These are phyloP conservation scores for Pugionium dolabratum DNA, from an alignment of 345 rosid genomes.

Conservation along the genomic window DNA sequence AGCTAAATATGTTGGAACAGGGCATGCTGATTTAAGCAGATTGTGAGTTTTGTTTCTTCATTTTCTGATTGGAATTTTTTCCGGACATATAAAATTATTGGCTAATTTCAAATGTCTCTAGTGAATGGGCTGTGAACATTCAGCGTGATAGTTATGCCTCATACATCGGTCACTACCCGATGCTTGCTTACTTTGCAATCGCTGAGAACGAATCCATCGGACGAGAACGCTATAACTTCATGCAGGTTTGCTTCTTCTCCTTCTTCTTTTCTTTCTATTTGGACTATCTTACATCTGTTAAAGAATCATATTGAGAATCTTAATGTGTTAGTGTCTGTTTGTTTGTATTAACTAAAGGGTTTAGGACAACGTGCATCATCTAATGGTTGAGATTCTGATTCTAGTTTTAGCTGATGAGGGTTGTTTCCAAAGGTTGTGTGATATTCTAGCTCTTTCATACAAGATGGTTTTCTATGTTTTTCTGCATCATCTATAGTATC, in stretches of 20 bases:
- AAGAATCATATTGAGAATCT: not conserved
- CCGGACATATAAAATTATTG: too few relatives aligned
- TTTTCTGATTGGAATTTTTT: too few relatives aligned
- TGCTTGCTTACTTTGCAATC: conserved; percentile 80
- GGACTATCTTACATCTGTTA: not conserved
- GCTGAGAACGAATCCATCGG: conserved; percentile 94
- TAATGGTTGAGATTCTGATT: conserved; percentile 5
- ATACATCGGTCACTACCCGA: conserved; percentile 79
- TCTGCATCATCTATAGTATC: not conserved
- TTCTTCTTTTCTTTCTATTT: not conserved
- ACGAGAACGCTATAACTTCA: conserved; percentile 87
- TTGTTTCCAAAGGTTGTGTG: too few relatives aligned
- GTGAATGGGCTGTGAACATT: conserved; percentile 96
- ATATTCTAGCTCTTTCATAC: conserved; percentile 4
- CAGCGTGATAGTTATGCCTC: conserved; percentile 95
- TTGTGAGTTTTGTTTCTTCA: conserved; percentile 49
- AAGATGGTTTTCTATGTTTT: conserved; percentile 3
- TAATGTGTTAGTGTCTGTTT: not conserved
- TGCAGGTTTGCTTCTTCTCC: conserved; percentile 58
- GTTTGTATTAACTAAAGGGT: not conserved
- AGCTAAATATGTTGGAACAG: conserved; percentile 96
- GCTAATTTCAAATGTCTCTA: conserved; percentile 7
- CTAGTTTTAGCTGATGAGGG: not conserved
- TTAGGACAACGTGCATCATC: too few relatives aligned
- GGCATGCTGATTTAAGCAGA: conserved; percentile 93